Evolutionary conservation across 352 stramenopile species (phyloP), one percentile per base, ranked within the genome.

Genomic region (Peronospora belbahrii): DNA sequence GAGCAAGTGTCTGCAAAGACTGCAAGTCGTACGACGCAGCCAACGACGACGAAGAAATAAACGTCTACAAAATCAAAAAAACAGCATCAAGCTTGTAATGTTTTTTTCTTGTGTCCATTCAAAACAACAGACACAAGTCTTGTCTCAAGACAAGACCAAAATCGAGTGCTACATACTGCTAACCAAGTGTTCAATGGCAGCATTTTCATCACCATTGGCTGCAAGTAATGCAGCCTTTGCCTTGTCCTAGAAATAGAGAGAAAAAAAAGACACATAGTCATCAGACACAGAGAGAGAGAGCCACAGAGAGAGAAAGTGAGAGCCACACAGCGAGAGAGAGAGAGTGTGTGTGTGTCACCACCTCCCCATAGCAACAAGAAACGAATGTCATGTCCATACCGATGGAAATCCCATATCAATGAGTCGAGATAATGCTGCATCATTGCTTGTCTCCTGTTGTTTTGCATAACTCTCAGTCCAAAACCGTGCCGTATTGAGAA

Each of bases 381-480:
- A 22, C 13, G 10, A 2, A 34, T 24, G 23, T 6, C 0, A 6
- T 4, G 14, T 32, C 20, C 63, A 41, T 65, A 88, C 76, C 37
- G 80, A 70, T 7, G 77, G 52, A 33, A 95, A 95, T 11, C 83
- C 84, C 84, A 96, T 95, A 48, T 95, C 86, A 7, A 74, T 73
- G 43, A 95, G 70, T 19, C 81, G 62, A 15, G 58, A 64, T 9
- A 96, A 65, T 1, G 81, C 77, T 4, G 70, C 81, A 32, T 76
- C 74, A 46, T 74, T 61, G 9, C 55, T 52, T 22, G 62, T 68
- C 9, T 68, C 58, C 37, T 71, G 74, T 24, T 81, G 68, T 48
- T 86, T 88, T n/a, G 85, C 94, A 67, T 98, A 98, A 28, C 72
- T 94, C 63, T 97, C 84, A 15, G 92, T 97, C 95, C 95, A 98